These are phyloP conservation scores for Pichia sp. DNA, from an alignment of 1,139 yeast species.

Conservation along the genomic window DNA sequence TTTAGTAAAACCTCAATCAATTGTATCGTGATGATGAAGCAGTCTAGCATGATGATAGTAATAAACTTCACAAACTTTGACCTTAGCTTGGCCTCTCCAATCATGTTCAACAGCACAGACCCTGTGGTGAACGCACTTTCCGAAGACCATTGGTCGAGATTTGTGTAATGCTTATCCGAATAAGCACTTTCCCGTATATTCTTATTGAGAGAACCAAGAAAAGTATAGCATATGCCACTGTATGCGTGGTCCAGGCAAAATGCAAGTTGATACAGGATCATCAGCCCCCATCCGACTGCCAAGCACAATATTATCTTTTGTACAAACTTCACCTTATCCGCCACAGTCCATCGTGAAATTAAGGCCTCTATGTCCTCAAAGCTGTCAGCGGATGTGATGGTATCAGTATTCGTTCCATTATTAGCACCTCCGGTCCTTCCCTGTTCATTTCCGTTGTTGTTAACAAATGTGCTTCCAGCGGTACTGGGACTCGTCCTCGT, in stretches of 20 bases:
- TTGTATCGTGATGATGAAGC: constrained; percentile 31
- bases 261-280: constrained; percentile 28
- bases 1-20: constrained; percentile 32
- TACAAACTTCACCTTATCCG: constrained; percentile 8
- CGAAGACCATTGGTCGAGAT: constrained; percentile 26
- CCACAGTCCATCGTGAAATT: constrained; percentile 6
- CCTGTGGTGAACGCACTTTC: constrained; percentile 30
- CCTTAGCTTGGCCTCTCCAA: constrained; percentile 40
- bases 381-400: neutral
- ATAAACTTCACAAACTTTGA: constrained; percentile 31
- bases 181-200: constrained; percentile 20
- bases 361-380: constrained; percentile 2
- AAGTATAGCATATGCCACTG: constrained; percentile 3
- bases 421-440: neutral
- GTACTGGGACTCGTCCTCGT: neutral
- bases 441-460: neutral
- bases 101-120: constrained; percentile 35
- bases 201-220: constrained; percentile 8
- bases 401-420: neutral
- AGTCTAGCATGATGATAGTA: constrained; percentile 32
- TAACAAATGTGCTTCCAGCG: neutral
- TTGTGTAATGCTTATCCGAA: neutral
- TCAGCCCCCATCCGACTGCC: constrained; percentile 16
- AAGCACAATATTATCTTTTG: constrained; percentile 15
- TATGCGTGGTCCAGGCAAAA: constrained; percentile 18